phyloP scores from a whole-genome alignment of 2,329 filamentous ascomycete genomes.

The Colletotrichum lindemuthianum region DNA sequence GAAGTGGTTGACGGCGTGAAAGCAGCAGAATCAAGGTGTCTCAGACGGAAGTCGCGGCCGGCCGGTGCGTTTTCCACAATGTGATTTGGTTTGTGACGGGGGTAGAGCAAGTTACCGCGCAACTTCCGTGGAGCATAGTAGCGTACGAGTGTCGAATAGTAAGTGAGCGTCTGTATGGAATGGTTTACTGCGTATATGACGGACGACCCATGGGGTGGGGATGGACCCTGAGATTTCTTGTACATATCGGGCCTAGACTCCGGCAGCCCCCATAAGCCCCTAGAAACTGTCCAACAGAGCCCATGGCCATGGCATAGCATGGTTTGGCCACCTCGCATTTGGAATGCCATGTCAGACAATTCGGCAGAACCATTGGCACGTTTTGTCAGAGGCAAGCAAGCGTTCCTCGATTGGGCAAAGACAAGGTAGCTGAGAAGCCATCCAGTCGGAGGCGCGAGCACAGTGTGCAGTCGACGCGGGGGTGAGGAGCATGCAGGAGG shows the following conservation, averaged over 20 bases:
- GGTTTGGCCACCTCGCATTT: slow-evolving; percentile 5
- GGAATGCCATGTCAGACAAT: slow-evolving; percentile 12
- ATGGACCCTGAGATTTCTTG: slow-evolving; percentile 32
- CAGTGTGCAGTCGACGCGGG: not conserved
- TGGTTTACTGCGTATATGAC: too few species aligned
- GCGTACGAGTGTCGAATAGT: too few species aligned
- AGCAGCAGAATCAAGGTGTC: too few species aligned
- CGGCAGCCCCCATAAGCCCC: slow-evolving; percentile 1
- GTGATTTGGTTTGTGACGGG: too few species aligned
- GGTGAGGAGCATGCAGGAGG: not conserved
- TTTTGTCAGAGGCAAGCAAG: not conserved
- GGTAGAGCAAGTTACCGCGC: too few species aligned
- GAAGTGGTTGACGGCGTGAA: too few species aligned
- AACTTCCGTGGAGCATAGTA: too few species aligned
- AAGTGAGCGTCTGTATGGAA: too few species aligned
- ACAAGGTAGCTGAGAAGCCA: not conserved
- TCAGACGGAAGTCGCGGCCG: too few species aligned
- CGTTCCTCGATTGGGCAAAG: slow-evolving; percentile 3
- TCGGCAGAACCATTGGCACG: slow-evolving; percentile 2
- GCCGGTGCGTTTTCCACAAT: too few species aligned
- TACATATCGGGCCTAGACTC: slow-evolving; percentile 11
- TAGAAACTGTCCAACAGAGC: not conserved
- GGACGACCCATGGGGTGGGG: slow-evolving; percentile 5
- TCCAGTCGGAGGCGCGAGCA: not conserved
- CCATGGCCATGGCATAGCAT: not conserved